These are phyloP conservation scores for Termitomyces sp. DNA, from an alignment of 768 basidiomycete species.

Conservation along the genomic window DNA sequence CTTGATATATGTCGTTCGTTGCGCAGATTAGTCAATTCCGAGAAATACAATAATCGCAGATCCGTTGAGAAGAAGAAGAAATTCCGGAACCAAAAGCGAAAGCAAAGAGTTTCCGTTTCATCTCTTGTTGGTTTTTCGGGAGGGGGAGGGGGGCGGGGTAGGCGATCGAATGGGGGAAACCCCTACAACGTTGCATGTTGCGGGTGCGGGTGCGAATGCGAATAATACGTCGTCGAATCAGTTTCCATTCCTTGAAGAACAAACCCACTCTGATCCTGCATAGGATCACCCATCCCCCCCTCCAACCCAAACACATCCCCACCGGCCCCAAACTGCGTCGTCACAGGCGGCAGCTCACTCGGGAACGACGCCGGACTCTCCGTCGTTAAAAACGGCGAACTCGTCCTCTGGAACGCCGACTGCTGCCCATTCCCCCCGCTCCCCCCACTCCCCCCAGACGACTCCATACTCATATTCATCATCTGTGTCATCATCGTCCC, in stretches of 20 bases:
- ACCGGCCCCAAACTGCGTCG: conserved; percentile 8
- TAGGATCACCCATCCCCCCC: background rate
- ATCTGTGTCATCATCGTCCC: conserved; percentile 40
- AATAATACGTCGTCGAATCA: conserved; percentile 14
- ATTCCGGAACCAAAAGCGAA: background rate
- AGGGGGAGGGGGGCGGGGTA: background rate
- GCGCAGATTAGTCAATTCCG: background rate
- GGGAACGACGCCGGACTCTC: conserved; percentile 36
- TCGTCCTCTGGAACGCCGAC: conserved; percentile 33
- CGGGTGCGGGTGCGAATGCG: conserved; percentile 9
- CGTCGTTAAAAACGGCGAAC: conserved; percentile 36
- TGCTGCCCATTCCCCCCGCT: background rate
- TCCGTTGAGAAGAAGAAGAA: background rate
- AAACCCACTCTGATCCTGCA: conserved; percentile 16
- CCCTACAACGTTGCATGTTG: conserved; percentile 16
- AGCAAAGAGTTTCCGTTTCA: background rate
- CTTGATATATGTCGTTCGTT: background rate
- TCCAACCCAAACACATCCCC: conserved; percentile 13
- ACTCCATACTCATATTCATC: conserved; percentile 31
- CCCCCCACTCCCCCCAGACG: background rate
- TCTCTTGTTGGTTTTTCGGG: background rate
- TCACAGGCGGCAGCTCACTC: conserved; percentile 29
- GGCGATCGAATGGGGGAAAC: too few relatives aligned
- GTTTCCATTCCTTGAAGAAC: conserved; percentile 14
- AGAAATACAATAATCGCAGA: background rate